A percentile compares a stretch with the other conserved stretches of the same genome.
These are phyloP conservation scores for Setaria viridis DNA, from an alignment of 202 grass and related monocot genomes.

Conservation along the genomic window DNA sequence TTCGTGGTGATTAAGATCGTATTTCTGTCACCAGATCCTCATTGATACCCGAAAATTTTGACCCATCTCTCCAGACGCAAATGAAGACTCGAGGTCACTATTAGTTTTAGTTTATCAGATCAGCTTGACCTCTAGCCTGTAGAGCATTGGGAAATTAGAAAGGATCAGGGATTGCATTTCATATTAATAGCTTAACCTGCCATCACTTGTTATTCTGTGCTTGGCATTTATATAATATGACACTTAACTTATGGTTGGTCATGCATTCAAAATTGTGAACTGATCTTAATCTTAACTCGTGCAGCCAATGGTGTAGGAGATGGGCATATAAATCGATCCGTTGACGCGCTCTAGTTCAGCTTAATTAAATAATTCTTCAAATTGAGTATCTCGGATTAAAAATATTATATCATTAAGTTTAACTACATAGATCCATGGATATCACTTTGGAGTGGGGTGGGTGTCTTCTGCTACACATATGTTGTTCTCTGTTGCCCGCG, in stretches of 20 bases:
- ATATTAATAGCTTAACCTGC: not conserved
- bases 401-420: not conserved
- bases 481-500: not conserved
- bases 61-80: slow-evolving; percentile 11
- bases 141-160: not conserved
- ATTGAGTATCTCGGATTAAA: not conserved
- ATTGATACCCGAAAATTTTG: slow-evolving; percentile 19
- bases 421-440: not conserved
- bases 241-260: not conserved
- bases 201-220: not conserved
- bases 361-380: not conserved
- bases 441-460: not conserved
- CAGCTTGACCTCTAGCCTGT: not conserved
- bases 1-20: slow-evolving; percentile 15
- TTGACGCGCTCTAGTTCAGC: not conserved
- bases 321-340: not conserved
- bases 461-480: not conserved
- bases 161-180: not conserved
- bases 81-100: not conserved
- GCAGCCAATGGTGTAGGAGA: not conserved
- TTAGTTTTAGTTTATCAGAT: not conserved
- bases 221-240: not conserved
- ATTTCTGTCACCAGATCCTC: slow-evolving; percentile 35
- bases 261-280: not conserved
- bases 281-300: not conserved